Evolutionary conservation across 257 asterid genomes (phyloP), one percentile per base, ranked within the genome.

Genomic region (Paulownia fortunei): DNA sequence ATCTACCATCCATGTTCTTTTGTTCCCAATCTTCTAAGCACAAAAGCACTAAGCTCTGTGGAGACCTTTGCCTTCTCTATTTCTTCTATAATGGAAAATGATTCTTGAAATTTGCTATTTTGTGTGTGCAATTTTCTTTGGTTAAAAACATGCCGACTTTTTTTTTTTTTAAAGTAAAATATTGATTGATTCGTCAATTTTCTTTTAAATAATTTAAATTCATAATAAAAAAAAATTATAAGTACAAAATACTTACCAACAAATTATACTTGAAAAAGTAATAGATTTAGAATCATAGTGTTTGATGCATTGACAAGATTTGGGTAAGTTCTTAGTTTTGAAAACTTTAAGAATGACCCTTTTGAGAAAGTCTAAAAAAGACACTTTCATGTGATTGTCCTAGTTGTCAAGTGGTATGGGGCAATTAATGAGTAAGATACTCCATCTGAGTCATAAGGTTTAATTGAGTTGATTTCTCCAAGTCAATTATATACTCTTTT

Each of bases 1-100:
- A 74, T 64, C 84, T 24, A 80, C 56, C 80, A 65, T 60, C 79
- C 75, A 79, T 73, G 68, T 60, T 76, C 77, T 10, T 72, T 61
- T 76, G 84, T 67, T 70, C 16, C 30, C 64, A 62, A 67, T 68
- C 47, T 59, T 16, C 8, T 49, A 26, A 78, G 30, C 69, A 69
- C 52, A 46, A 73, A 79, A 21, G 26, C 24, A 69, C 16, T 30
- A n/a, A 67, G 56, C 56, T 76, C 6, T 34, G 51, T 51, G 34
- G 3, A 21, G 42, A 52, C 9, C 51, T 13, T 69, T 47, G 18
- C 54, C 11, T 47, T 12, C n/a, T 12, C 54, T 27, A 16, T 32
- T 26, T 41, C 13, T 27, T 27, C n/a, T 47, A 11, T 47, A 56
- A 26, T 32, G 63, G 37, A 10, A 72, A 8, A 0, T 21, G 64